phyloP scores from a whole-genome alignment of 345 rosid species.

The Cochlearia excelsa region DNA sequence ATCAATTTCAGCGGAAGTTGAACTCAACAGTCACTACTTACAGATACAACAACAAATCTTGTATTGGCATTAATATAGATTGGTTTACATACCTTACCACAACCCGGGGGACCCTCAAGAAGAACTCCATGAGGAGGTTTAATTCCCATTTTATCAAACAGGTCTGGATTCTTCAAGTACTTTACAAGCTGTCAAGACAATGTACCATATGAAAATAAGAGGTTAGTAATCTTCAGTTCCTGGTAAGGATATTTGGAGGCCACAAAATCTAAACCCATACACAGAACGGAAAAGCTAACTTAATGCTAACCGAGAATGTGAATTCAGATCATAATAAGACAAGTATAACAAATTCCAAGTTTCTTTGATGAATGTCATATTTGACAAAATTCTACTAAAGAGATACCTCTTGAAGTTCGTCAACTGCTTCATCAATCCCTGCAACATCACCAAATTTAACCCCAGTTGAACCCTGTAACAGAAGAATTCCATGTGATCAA shows the following conservation, averaged over 20 bases:
- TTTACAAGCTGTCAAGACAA: conserved; percentile 66
- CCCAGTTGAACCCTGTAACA: conserved; percentile 84
- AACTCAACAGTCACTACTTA: conserved; percentile 18
- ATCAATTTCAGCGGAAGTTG: not conserved
- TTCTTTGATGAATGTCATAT: conserved; percentile 1
- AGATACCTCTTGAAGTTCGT: conserved; percentile 92
- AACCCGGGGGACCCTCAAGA: conserved; percentile 94
- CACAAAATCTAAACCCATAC: conserved; percentile 2
- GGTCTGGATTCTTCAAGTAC: conserved; percentile 90
- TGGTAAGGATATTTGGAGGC: conserved; percentile 4
- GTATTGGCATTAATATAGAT: conserved; percentile 16
- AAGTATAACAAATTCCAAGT: not conserved
- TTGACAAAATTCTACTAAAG: conserved; percentile 1
- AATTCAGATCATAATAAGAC: not conserved
- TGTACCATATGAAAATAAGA: conserved; percentile 9
- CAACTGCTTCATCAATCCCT: conserved; percentile 97
- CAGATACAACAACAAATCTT: conserved; percentile 8
- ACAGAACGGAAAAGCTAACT: conserved; percentile 7
- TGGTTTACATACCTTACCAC: conserved; percentile 73
- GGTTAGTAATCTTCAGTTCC: conserved; percentile 20
- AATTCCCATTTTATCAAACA: conserved; percentile 89
- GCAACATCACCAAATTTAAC: conserved; percentile 89
- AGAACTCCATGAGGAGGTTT: conserved; percentile 99
- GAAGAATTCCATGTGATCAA: conserved; percentile 21
- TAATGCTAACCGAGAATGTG: conserved; percentile 2